A percentile compares a stretch with the other conserved stretches of the same genome.
phyloP scores from a whole-genome alignment of 352 stramenopile species.

The Phytophthora cactorum region DNA sequence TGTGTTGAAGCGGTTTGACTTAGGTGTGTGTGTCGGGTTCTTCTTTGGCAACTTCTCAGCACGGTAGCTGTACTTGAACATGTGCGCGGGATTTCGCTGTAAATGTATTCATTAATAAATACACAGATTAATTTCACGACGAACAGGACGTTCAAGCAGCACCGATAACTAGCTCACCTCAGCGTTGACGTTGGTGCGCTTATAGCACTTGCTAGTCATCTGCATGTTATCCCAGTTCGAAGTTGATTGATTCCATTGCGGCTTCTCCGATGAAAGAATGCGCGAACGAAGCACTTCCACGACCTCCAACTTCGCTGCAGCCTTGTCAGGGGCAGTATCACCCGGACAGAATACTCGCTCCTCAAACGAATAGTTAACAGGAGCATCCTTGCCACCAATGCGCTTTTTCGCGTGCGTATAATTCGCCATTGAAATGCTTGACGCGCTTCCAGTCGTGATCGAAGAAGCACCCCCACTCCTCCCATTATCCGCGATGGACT shows the following conservation, averaged over 20 bases:
- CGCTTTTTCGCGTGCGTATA: slow-evolving; percentile 62
- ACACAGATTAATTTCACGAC: slow-evolving; percentile 4
- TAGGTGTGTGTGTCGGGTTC: slow-evolving; percentile 71
- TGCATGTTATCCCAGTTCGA: slow-evolving; percentile 81
- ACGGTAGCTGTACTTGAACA: slow-evolving; percentile 89
- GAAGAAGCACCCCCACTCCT: background rate
- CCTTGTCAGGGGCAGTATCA: slow-evolving; percentile 66
- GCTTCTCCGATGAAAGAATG: slow-evolving; percentile 60
- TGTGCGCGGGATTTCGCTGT: slow-evolving; percentile 74
- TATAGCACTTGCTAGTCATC: slow-evolving; percentile 76
- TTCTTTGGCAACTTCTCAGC: slow-evolving; percentile 87
- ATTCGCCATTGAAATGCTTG: background rate
- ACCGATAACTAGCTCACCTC: slow-evolving; percentile 45
- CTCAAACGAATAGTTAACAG: slow-evolving; percentile 71
- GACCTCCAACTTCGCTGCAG: slow-evolving; percentile 64
- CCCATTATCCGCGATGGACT: slow-evolving; percentile 5
- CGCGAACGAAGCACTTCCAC: slow-evolving; percentile 66
- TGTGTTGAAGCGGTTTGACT: slow-evolving; percentile 81
- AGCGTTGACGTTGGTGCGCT: slow-evolving; percentile 77
- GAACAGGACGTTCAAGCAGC: background rate
- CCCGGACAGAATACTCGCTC: slow-evolving; percentile 75
- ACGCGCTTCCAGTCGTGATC: background rate
- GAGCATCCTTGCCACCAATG: slow-evolving; percentile 64
- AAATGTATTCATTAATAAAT: slow-evolving; percentile 4
- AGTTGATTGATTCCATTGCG: slow-evolving; percentile 66